Percentiles rank a stretch among this genome's conserved stretches.
phyloP scores from a whole-genome alignment of 345 rosid genomes.

The Eucalyptus erythrocorys region DNA sequence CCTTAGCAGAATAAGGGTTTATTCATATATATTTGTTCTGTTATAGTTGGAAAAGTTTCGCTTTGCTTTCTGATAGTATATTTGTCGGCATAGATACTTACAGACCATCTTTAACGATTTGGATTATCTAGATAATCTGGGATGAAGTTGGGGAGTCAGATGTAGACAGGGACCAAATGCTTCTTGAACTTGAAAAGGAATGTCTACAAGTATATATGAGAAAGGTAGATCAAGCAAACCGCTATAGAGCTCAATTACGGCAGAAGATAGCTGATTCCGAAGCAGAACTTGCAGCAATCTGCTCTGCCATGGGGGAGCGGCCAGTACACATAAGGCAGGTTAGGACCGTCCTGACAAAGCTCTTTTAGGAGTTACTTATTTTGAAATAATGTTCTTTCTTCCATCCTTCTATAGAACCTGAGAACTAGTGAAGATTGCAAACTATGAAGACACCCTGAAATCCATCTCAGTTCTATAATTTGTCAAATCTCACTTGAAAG shows the following conservation, averaged over 20 bases:
- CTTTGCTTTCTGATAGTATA: background rate
- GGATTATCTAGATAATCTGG: conserved; percentile 61
- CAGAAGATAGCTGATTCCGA: conserved; percentile 78
- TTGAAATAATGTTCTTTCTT: background rate
- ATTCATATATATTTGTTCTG: background rate
- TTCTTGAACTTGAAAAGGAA: conserved; percentile 87
- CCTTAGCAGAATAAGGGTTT: background rate
- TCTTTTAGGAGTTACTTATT: background rate
- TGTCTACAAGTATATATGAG: conserved; percentile 90
- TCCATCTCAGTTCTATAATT: background rate
- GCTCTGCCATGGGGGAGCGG: conserved; percentile 86
- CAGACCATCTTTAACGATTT: background rate
- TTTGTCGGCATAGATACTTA: background rate
- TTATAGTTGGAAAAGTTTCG: background rate
- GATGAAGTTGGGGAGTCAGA: conserved; percentile 96
- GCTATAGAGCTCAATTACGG: conserved; percentile 70
- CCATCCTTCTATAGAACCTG: background rate
- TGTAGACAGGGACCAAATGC: conserved; percentile 70
- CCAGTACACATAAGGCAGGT: conserved; percentile 94
- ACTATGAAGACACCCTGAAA: background rate
- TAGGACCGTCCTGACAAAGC: background rate
- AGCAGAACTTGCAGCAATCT: conserved; percentile 81
- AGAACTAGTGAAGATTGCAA: background rate
- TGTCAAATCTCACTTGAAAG: background rate
- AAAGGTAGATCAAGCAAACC: conserved; percentile 84